Conservation (phyloP, 768 basidiomycete species). For the Mycena sanguinolenta region DNA sequence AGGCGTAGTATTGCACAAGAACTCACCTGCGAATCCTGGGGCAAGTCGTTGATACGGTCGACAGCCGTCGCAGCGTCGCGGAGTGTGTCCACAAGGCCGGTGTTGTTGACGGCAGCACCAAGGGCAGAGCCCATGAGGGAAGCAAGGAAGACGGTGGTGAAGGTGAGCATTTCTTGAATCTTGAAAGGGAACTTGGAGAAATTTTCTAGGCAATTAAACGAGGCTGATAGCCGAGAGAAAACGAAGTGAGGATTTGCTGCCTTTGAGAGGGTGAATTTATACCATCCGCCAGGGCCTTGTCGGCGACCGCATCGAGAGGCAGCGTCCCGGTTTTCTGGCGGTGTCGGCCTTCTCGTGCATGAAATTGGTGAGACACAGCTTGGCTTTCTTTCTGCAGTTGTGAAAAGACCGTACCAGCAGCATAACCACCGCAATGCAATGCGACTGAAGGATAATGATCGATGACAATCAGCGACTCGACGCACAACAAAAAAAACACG, state of each 20-base stretch:
- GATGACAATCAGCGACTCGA: too few species aligned
- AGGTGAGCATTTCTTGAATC: constrained; percentile 21
- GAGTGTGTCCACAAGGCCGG: not conserved
- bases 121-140: not conserved
- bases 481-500: too few species aligned
- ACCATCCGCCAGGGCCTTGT: not conserved
- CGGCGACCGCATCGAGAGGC: not conserved
- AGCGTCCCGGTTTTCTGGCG: constrained; percentile 4
- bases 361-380: not conserved
- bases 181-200: constrained; percentile 13
- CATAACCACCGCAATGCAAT: too few species aligned
- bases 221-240: not conserved
- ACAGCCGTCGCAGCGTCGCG: constrained; percentile 16
- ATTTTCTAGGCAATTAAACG: not conserved
- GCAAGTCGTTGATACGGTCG: constrained; percentile 7
- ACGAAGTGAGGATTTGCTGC: not conserved
- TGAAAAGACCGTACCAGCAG: too few species aligned
- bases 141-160: constrained; percentile 20
- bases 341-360: constrained; percentile 20
- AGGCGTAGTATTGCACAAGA: not conserved
- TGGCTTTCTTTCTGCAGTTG: constrained; percentile 17
- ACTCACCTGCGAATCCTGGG: constrained; percentile 1
- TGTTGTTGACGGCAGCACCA: not conserved
- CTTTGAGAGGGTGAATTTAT: constrained; percentile 3
- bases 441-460: too few species aligned